Conservation (phyloP, 495 filamentous ascomycete genomes). For the Bombardia bombarda region DNA sequence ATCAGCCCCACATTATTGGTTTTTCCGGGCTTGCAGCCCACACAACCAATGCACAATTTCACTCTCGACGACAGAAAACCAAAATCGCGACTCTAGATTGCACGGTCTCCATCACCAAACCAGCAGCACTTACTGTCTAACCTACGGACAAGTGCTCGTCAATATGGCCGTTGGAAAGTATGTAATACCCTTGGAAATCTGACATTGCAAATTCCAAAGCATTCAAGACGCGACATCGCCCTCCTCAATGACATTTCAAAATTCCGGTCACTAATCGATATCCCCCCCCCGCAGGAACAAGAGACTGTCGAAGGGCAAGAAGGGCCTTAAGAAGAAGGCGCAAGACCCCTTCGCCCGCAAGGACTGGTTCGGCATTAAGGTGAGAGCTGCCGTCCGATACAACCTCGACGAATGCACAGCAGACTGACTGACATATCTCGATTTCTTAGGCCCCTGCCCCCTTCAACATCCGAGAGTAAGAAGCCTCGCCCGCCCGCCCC, state of each 20-base stretch:
- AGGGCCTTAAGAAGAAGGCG: constrained; percentile 99
- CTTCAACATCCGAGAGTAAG: constrained; percentile 95
- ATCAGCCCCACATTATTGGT: constrained; percentile 21
- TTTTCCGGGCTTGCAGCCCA: constrained; percentile 26
- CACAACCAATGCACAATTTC: constrained; percentile 31
- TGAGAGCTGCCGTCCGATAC: constrained; percentile 27
- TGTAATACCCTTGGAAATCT: constrained; percentile 28
- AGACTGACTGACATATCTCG: constrained; percentile 15
- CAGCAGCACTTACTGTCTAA: constrained; percentile 23
- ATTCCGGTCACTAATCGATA: constrained; percentile 32
- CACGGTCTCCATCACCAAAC: constrained; percentile 28
- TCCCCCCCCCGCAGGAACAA: constrained; percentile 79
- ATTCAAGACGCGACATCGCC: background rate
- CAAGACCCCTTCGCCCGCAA: constrained; percentile 96
- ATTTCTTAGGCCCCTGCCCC: constrained; percentile 75
- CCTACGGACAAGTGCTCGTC: constrained; percentile 40
- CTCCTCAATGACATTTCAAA: background rate
- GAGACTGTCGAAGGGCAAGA: constrained; percentile 99
- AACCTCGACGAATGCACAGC: background rate
- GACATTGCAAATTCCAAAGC: constrained; percentile 8
- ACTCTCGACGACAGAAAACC: constrained; percentile 22
- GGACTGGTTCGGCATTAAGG: constrained; percentile 98
- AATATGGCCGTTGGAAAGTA: constrained; percentile 93
- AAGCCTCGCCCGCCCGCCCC: background rate
- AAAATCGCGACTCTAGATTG: constrained; percentile 24